Base-by-base conservation (phyloP, 257 asterid genomes). In the Solanum rostratum region DNA sequence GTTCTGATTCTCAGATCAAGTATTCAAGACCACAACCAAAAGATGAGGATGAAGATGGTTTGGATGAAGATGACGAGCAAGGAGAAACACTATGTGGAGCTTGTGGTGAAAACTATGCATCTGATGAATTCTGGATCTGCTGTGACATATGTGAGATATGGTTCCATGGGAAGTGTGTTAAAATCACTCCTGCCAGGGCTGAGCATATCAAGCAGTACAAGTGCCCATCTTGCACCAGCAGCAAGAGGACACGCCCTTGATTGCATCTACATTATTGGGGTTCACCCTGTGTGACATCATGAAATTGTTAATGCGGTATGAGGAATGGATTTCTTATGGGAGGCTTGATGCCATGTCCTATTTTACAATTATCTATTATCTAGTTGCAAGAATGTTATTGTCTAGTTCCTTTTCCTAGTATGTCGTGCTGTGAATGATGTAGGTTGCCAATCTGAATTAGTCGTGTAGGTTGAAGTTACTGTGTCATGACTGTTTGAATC, bases 171-270 rank as follows among this genome's bases (percentile, higher is more conserved):
- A 90, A 91, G 91, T 94, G 98, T 62, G 98, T 93, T 24, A 93
- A 93, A 90, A 90, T 94, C 86, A 94, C 97, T 52, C 98, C 98
- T 63, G 97, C 98, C 5, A 89, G 90, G 84, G 98, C 98, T 37
- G 97, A 94, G 89, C 97, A 94, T 89, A 92, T 94, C 89, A 94
- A 94, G 92, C 95, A 94, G 84, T 94, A 94, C 93, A 94, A 94
- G 87, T 94, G 98, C 89, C 98, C 98, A 0, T 81, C 91, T 0
- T 93, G 97, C 83, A 69, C 78, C 78, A 89, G 76, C 74, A 82
- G 87, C 85, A 92, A 92, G 86, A 89, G 96, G 90, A 88, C 94
- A 19, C 95, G 96, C 79, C 92, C 93, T 79, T 92, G 93, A 93
- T 81, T 4, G 70, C n/a, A 52, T 79, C 49, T 39, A 60, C 18